These are phyloP conservation scores for Capronia americana DNA, from an alignment of 2,329 filamentous ascomycete species.

Conservation along the genomic window DNA sequence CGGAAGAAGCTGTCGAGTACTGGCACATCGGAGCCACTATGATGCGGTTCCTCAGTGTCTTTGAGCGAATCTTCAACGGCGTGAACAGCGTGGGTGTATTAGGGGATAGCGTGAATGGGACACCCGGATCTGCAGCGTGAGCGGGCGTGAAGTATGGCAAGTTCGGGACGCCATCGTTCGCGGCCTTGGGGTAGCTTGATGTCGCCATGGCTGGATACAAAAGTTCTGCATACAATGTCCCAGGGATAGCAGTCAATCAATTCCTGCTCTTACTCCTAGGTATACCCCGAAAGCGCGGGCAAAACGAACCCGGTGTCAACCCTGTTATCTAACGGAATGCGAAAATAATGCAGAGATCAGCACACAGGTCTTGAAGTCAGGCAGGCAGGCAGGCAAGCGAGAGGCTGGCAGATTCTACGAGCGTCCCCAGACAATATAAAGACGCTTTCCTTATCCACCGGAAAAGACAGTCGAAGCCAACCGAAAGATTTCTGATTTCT, in stretches of 20 bases:
- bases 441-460: not conserved
- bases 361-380: not conserved
- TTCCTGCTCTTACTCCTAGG: not conserved
- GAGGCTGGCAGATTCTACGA: not conserved
- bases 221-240: not conserved
- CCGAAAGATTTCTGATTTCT: slow-evolving; percentile 3
- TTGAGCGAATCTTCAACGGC: slow-evolving; percentile 61
- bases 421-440: not conserved
- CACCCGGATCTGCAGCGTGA: slow-evolving; percentile 33
- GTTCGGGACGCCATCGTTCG: slow-evolving; percentile 36
- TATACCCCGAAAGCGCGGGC: not conserved
- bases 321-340: not conserved
- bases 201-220: slow-evolving; percentile 21
- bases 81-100: slow-evolving; percentile 38
- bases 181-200: slow-evolving; percentile 10
- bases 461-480: not conserved
- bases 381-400: not conserved
- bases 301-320: not conserved
- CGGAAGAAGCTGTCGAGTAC: slow-evolving; percentile 45
- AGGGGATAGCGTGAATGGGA: slow-evolving; percentile 25
- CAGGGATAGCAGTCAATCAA: not conserved
- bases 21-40: slow-evolving; percentile 65
- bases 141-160: slow-evolving; percentile 39
- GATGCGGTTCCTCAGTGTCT: slow-evolving; percentile 64
- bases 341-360: not conserved